Conservation (phyloP, 768 basidiomycete genomes). For the Lactifluus subvellereus region DNA sequence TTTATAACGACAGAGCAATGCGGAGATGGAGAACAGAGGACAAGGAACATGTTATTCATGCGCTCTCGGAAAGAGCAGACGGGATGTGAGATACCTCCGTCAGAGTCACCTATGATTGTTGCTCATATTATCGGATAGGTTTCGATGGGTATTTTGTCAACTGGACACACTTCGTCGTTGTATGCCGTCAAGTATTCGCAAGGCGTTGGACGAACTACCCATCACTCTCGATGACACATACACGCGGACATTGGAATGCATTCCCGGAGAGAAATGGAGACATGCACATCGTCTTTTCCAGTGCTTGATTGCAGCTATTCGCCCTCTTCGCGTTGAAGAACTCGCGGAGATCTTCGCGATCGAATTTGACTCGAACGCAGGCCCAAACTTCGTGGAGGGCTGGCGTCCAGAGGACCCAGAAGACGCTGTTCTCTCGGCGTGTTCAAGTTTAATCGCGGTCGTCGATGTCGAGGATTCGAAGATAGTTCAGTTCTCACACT, state of each 20-base stretch:
- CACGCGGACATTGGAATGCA: background rate
- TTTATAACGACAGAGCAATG: background rate
- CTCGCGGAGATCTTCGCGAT: background rate
- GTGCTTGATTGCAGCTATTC: too few species aligned
- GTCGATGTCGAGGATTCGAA: too few species aligned
- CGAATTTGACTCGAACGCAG: background rate
- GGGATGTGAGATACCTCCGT: background rate
- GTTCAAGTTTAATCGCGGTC: too few species aligned
- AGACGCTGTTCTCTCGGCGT: background rate
- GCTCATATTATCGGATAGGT: too few species aligned
- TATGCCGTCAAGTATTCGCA: background rate
- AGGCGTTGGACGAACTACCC: background rate
- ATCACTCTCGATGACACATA: background rate
- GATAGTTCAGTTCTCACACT: too few species aligned
- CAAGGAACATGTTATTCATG: background rate
- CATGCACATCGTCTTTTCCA: too few species aligned
- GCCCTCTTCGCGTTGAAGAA: background rate
- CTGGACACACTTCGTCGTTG: background rate
- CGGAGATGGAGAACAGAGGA: background rate
- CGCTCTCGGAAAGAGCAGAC: too few species aligned
- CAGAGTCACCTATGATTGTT: too few species aligned
- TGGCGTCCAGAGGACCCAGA: background rate
- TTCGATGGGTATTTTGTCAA: too few species aligned
- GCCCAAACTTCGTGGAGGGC: background rate
- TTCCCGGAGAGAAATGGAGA: background rate